A percentile compares a stretch with the other conserved stretches of the same genome.
Evolutionary conservation across 257 asterid species (phyloP).

Genomic region (Penstemon eatonii): DNA sequence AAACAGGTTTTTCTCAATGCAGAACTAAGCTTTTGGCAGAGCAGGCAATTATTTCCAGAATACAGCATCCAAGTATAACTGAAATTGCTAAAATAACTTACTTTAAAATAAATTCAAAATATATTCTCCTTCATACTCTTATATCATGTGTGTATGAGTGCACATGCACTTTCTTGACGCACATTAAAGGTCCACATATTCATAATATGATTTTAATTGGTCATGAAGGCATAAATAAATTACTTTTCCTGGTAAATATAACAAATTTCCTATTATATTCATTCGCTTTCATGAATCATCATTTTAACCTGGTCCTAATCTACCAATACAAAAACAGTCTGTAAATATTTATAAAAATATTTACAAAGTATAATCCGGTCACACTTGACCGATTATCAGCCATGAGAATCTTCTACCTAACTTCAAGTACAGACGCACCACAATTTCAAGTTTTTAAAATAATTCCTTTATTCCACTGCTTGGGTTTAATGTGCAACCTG

Average conservation of each 20-base stretch:
- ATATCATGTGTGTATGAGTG: not conserved
- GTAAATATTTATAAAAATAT: not conserved
- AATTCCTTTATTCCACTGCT: too few species aligned
- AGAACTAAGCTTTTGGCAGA: not conserved
- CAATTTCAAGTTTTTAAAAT: not conserved
- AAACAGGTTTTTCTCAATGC: not conserved
- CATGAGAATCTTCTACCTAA: conserved; percentile 1
- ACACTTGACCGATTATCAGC: not conserved
- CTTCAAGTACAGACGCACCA: not conserved
- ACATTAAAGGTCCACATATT: not conserved
- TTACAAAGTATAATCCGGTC: not conserved
- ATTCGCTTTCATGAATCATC: not conserved
- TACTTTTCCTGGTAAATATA: not conserved
- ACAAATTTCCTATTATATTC: not conserved
- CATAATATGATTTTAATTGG: not conserved
- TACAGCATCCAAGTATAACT: not conserved
- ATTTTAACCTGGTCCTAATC: not conserved
- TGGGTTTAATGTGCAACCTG: not conserved
- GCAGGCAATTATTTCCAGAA: not conserved
- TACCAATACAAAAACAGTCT: not conserved
- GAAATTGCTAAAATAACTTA: not conserved
- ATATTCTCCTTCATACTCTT: not conserved
- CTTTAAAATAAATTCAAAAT: conserved; percentile 11
- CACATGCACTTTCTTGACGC: not conserved
- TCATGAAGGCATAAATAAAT: not conserved